A percentile compares a stretch with the other conserved stretches of the same genome.
phyloP scores from a whole-genome alignment of 2,329 filamentous ascomycete species.

The Diaporthe destruens region DNA sequence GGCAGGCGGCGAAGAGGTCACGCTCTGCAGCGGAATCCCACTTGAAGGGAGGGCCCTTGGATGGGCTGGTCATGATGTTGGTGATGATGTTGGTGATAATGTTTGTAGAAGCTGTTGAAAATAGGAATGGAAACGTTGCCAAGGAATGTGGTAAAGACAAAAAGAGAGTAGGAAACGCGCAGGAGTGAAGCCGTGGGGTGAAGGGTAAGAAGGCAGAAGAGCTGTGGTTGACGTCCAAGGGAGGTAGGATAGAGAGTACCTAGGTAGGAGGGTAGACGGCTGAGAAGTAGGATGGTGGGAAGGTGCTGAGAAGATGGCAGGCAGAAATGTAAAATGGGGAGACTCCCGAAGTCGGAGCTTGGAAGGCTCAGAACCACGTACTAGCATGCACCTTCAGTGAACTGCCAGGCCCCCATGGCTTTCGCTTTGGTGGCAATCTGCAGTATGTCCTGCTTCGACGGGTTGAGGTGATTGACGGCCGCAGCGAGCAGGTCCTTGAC shows the following conservation, averaged over 20 bases:
- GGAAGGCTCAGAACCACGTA: constrained; percentile 5
- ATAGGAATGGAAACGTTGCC: background rate
- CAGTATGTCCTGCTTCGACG: constrained; percentile 46
- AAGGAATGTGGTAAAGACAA: constrained; percentile 33
- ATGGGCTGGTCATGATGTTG: constrained; percentile 34
- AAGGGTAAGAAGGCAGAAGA: background rate
- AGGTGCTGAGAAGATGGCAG: background rate
- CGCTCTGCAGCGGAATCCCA: constrained; percentile 48
- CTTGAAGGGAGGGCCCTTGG: constrained; percentile 43
- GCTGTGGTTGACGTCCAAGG: background rate
- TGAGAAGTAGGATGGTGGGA: background rate
- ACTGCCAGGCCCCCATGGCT: constrained; percentile 44
- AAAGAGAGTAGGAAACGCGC: background rate
- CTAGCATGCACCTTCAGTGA: constrained; percentile 46
- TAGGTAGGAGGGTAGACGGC: no score
- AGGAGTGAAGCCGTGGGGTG: background rate
- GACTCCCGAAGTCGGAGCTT: background rate
- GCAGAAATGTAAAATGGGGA: background rate
- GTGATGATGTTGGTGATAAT: constrained; percentile 26
- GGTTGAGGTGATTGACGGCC: constrained; percentile 54
- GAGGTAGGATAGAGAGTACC: no score
- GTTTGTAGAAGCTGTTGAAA: background rate
- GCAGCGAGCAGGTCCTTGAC: constrained; percentile 60
- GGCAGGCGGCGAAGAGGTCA: constrained; percentile 48
- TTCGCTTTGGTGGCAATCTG: constrained; percentile 45